These are phyloP conservation scores for Strobilomyces dryophilus DNA, from an alignment of 768 basidiomycete genomes.

Conservation along the genomic window DNA sequence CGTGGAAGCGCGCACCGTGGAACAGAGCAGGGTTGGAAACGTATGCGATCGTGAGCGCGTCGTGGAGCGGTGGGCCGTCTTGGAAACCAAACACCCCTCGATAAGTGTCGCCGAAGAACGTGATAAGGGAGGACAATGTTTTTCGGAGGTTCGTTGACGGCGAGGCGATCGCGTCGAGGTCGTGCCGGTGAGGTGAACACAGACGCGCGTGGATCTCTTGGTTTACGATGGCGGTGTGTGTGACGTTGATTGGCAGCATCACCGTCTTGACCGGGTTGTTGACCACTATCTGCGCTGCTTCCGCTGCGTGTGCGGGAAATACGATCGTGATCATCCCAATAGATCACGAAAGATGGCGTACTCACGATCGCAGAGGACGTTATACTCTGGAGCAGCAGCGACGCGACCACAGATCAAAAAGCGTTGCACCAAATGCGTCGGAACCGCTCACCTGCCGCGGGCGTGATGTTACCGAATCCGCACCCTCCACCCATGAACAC, in stretches of 20 bases:
- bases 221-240: constrained; percentile 80
- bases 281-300: constrained; percentile 80
- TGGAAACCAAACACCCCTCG: constrained; percentile 73
- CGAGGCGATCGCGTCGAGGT: constrained; percentile 2
- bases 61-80: constrained; percentile 86
- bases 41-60: constrained; percentile 78
- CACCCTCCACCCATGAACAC: constrained; percentile 90
- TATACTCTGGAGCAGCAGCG: constrained; percentile 64
- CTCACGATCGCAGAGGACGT: constrained; percentile 79
- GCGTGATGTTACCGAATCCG: constrained; percentile 75
- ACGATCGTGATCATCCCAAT: background rate
- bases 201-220: constrained; percentile 48
- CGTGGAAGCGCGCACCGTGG: constrained; percentile 56
- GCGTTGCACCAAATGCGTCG: background rate
- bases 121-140: constrained; percentile 70
- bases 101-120: constrained; percentile 71
- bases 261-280: constrained; percentile 60
- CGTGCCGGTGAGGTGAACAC: constrained; percentile 40
- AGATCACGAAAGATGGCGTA: background rate
- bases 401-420: background rate
- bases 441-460: constrained; percentile 55
- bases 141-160: constrained; percentile 53
- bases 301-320: constrained; percentile 42
- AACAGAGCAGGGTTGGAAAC: constrained; percentile 69
- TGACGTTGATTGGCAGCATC: constrained; percentile 88